Percentiles rank a stretch among this genome's conserved stretches.
Evolutionary conservation across 2,329 filamentous ascomycete genomes (phyloP).

Genomic region (Dissoconium aciculare): DNA sequence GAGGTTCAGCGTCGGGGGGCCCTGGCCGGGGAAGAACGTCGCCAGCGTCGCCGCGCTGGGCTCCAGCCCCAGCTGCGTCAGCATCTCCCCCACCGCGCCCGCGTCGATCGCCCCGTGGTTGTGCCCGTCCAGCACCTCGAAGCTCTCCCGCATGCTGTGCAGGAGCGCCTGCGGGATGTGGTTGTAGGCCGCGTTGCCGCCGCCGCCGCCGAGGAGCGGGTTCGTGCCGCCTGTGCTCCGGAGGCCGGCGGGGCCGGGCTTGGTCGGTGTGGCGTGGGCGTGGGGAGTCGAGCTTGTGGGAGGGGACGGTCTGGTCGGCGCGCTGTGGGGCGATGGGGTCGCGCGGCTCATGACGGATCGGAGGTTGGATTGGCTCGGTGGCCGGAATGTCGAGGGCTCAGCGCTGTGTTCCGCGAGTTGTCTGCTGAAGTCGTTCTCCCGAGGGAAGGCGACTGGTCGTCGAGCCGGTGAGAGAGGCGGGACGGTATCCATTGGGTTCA

Average conservation of each 20-base stretch:
- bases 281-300: too few relatives aligned
- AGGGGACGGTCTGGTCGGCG: neutral
- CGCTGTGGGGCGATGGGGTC: slow-evolving; percentile 1
- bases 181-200: slow-evolving; percentile 32
- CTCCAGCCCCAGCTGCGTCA: slow-evolving; percentile 71
- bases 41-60: slow-evolving; percentile 55
- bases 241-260: too few relatives aligned
- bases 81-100: slow-evolving; percentile 75
- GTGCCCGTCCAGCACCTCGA: slow-evolving; percentile 81
- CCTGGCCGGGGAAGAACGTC: slow-evolving; percentile 63
- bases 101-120: slow-evolving; percentile 71
- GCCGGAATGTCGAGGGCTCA: too few relatives aligned
- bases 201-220: slow-evolving; percentile 6
- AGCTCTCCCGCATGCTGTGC: slow-evolving; percentile 76
- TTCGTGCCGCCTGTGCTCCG: too few relatives aligned
- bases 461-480: too few relatives aligned
- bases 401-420: too few relatives aligned
- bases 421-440: too few relatives aligned
- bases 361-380: slow-evolving; percentile 2
- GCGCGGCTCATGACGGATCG: neutral
- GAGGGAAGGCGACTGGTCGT: too few relatives aligned
- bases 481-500: too few relatives aligned
- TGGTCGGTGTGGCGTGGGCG: too few relatives aligned
- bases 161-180: slow-evolving; percentile 70
- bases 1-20: slow-evolving; percentile 56